Evolutionary conservation across 805 yeast genomes (phyloP), one percentile per base, ranked within the genome.

Genomic region (fission yeast (Schizosaccharomyces pombe)): DNA sequence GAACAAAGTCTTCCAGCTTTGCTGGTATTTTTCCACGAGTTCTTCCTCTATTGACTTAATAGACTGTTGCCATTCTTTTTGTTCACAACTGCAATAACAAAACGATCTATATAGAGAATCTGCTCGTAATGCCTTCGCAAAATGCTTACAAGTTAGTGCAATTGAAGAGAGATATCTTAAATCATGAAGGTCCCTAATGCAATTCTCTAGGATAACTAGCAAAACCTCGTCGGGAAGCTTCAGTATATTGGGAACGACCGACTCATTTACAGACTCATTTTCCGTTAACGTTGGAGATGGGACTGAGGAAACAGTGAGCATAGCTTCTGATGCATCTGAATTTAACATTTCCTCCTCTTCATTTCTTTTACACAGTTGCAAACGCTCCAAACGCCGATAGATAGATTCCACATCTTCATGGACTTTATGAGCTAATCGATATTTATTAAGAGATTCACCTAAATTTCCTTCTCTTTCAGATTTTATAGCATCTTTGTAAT

Each of bases 401-500:
- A 75, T 65, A 52, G 74, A 67, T 62, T 86, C 95, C 4, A 86
- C 86, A 55, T 72, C 72, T 12, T 66, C 70, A 58, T 74, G 60
- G 30, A 55, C 47, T 57, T 57, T 77, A 63, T 79, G 74, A 1
- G 95, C 94, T 58, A 73, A 71, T 57, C 93, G 70, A 65, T 86
- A 86, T 58, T 68, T 73, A 52, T 70, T 75, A 29, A 84, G 77
- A 1, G 95, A 95, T 61, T 85, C 94, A n/a, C 83, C 73, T 76
- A 85, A 72, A 57, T 77, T 70, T 0, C 95, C 95, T 53, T 71
- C 74, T 33, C 74, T 68, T 65, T 86, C 95, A 61, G 79, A 79
- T 52, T 73, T 76, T 0, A 79, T 75, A 2, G 85, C 95, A 53
- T 71, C 65, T 60, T 81, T 85, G 68, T 83, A 85, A 24, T 75